Evolutionary conservation across 495 filamentous ascomycete genomes (phyloP), one percentile per base, ranked within the genome.

Genomic region (Neurospora hispaniola): DNA sequence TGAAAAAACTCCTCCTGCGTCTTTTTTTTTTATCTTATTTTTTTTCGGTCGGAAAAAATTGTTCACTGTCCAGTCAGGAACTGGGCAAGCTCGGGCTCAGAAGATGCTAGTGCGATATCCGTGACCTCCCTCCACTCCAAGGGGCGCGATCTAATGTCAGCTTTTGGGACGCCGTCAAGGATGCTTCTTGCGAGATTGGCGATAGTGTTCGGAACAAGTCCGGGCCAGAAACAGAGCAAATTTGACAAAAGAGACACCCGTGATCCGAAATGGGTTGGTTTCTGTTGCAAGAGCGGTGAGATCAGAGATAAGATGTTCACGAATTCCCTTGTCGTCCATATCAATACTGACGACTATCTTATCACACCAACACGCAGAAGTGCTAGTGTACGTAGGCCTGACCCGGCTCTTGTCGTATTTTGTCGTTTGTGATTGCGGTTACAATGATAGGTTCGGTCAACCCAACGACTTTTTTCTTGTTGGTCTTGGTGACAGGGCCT

Each of bases 121-220:
- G 35, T 38, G 35, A 38, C 54, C 35, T 66, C 35, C 54, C 54
- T 66, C 27, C 27, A 66, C 54, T 66, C 16, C 8, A 6, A 66
- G 54, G 27, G 27, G 27, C 54, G 54, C 54, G 27, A 66, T 66
- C 14, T 35, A 66, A 35, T 27, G 23, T 12, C 54, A 62, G 23
- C 12, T 62, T 54, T 18, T 62, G 2, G 46, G n/a, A 54, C 20
- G 46, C 48, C 48, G 48, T 14, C 48, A 23, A 59, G 48, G 14
- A 59, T 9, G 27, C 27, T 35, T 1, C 16, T 35, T 66, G 54
- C 54, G 54, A 66, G 54, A 66, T 66, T 66, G 54, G 54, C 27
- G 39, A 72, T 68, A n/a, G 42, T 69, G 54, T 62, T 41, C 38
- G 71, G 31, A 69, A 70, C 71, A 38, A 31, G 41, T 44, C 70